Evolutionary conservation across 202 grass and related monocot genomes (phyloP), one percentile per base, ranked within the genome.

Genomic region (Schoenoplectus triqueter): DNA sequence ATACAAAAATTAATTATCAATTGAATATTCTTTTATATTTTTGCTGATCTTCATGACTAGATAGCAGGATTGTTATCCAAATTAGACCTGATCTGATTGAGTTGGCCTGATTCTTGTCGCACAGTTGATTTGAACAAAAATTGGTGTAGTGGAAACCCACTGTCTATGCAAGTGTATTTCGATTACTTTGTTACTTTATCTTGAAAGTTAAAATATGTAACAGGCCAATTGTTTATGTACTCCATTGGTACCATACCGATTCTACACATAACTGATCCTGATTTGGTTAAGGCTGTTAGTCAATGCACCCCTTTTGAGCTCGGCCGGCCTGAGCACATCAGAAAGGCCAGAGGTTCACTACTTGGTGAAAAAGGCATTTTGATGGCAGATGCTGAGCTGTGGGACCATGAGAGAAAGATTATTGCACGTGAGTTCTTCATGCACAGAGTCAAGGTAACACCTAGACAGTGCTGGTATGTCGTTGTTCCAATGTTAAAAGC

Each of bases 181-280:
- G 5, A n/a, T 50, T 82, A 8, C 39, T 82, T 73, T 78, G 31
- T 79, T 7, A 79, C 18, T 62, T 17, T 17, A 52, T 55, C 61
- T 79, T 46, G 10, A 2, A 76, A 20, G 9, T 6, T 39, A 40
- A 54, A 71, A 44, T 84, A 81, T 73, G 48, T 72, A 57, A 59
- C 69, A 90, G 91, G 88, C 39, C 47, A 51, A 17, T 88, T 93
- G 64, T 93, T 93, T 83, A 44, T 84, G 49, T 93, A 84, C 75
- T 93, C 88, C 48, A 83, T 83, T 22, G 91, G 84, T 59, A 82
- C 80, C 55, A 15, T 74, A 10, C 86, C 89, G 42, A 84, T 92
- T 73, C 49, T 97, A 69, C 89, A 97, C 6, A 66, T 94, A 61
- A 70, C 82, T 51, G 56, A 87, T 17, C 86, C 85, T 19, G 86